Base-by-base conservation (phyloP, 2,329 filamentous ascomycete species). In the Cercospora brassicicola region DNA sequence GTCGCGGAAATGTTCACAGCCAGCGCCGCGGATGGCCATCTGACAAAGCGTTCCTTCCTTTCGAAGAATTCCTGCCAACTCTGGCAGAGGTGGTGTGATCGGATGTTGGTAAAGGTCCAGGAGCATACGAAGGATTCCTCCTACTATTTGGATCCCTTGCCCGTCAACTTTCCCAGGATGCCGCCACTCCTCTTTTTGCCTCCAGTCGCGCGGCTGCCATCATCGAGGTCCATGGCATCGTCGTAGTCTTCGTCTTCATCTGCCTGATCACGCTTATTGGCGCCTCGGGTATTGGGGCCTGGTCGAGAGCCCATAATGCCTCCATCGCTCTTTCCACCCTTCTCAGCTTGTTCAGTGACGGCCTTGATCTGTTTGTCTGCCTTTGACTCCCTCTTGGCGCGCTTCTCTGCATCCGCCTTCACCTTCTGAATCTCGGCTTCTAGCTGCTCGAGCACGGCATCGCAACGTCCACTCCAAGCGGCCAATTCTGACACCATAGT, bases 381-480 rank as follows among this genome's bases (percentile, higher is more conserved):
- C 79, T 80, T 81, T 71, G 77, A 72, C 75, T 79, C 78, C 74
- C 80, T 76, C 75, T 80, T 76, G 76, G 83, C 76, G 31, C 81
- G 75, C 63, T 78, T 76, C 62, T 78, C 75, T 1, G 82, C 82
- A 9, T 79, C 78, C 8, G 73, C 70, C 72, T 87, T 89, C 69
- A 97, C 89, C 33, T 80, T 83, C 13, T 84, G 84, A 65, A 96
- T 91, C 78, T 96, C 90, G 1, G 83, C 82, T 71, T 97, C 93
- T 3, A 99, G 86, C 31, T 91, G 90, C 0, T 81, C 82, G 2
- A 97, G 87, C 1, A 93, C 92, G 3, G 84, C 81, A 5, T 88
- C 87, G 82, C 94, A 98, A 67, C 93, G 89, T n/a, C 81, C 82
- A 62, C 90, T 89, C 94, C 94, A 99, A 65, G 85, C 85, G 31